Evolutionary conservation across 805 yeast species (phyloP).

Genomic region (Vanderwaltozyma tropicalis): DNA sequence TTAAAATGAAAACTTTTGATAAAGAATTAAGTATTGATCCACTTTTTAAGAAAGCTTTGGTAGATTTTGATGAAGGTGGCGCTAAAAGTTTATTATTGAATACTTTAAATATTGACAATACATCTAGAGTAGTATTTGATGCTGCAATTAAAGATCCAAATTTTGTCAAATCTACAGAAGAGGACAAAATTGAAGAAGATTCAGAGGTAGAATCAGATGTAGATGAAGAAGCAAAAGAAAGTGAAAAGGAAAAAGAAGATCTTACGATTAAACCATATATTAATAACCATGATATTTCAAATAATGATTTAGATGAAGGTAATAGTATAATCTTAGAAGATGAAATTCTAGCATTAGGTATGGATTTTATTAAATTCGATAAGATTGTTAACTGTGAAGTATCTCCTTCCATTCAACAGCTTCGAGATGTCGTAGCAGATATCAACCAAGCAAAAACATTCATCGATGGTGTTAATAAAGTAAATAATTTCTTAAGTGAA

Average conservation of each 20-base stretch:
- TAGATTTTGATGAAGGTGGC: constrained; percentile 79
- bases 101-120: constrained; percentile 43
- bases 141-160: constrained; percentile 34
- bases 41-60: constrained; percentile 58
- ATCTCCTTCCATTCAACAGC: constrained; percentile 62
- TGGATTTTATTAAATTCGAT: constrained; percentile 24
- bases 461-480: constrained; percentile 29
- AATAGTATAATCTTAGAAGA: constrained; percentile 5
- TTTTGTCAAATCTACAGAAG: not conserved
- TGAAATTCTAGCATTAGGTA: constrained; percentile 27
- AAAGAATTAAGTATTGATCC: constrained; percentile 64
- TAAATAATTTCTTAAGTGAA: constrained; percentile 22
- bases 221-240: constrained; percentile 6
- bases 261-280: no score
- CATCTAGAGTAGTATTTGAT: constrained; percentile 56
- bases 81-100: constrained; percentile 60
- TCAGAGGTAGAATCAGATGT: constrained; percentile 9
- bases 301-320: not conserved
- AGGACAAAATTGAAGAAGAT: constrained; percentile 3
- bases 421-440: constrained; percentile 49
- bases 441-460: constrained; percentile 41
- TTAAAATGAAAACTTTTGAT: constrained; percentile 47
- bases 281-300: not conserved
- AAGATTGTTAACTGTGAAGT: constrained; percentile 32
- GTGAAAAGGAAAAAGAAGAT: constrained; percentile 1